phyloP scores from a whole-genome alignment of 108 stramenopile species.

The Fistulifera pelliculosa region DNA sequence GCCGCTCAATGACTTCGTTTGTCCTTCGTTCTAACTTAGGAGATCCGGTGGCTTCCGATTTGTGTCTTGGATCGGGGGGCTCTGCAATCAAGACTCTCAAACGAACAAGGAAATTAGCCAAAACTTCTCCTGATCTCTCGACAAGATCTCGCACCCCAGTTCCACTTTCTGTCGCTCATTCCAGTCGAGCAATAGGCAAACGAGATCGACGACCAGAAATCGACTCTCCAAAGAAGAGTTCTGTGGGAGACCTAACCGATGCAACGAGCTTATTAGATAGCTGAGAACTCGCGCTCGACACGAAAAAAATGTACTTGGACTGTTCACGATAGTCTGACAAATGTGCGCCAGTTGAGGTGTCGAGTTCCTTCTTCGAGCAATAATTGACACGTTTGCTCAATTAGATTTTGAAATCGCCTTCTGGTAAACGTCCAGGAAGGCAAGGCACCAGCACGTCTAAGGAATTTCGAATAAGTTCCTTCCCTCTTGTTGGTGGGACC shows the following conservation, averaged over 20 bases:
- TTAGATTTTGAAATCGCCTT: constrained; percentile 48
- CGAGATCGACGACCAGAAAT: constrained; percentile 57
- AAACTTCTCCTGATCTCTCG: constrained; percentile 11
- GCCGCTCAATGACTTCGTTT: too few relatives aligned
- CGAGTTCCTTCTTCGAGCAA: constrained; percentile 90
- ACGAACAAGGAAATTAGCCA: constrained; percentile 12
- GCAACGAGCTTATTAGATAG: constrained; percentile 81
- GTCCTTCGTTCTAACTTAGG: too few relatives aligned
- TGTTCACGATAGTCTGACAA: constrained; percentile 73
- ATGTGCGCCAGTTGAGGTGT: constrained; percentile 86
- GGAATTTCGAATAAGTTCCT: constrained; percentile 66
- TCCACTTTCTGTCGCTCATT: constrained; percentile 20
- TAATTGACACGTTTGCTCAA: constrained; percentile 79
- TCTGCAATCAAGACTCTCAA: constrained; percentile 69
- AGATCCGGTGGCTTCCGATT: constrained; percentile 9
- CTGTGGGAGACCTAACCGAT: constrained; percentile 67
- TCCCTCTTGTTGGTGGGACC: constrained; percentile 74
- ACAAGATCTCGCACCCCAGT: not conserved
- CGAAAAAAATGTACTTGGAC: constrained; percentile 55
- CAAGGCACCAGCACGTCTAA: constrained; percentile 82
- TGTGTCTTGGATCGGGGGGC: constrained; percentile 17
- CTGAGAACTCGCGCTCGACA: constrained; percentile 57
- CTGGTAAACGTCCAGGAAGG: constrained; percentile 44
- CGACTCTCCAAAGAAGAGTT: constrained; percentile 59
- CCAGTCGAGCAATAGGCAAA: constrained; percentile 84